Percentiles rank a stretch among this genome's conserved stretches.
phyloP scores from a whole-genome alignment of 2,329 filamentous ascomycete species.

The Knufia petricola region DNA sequence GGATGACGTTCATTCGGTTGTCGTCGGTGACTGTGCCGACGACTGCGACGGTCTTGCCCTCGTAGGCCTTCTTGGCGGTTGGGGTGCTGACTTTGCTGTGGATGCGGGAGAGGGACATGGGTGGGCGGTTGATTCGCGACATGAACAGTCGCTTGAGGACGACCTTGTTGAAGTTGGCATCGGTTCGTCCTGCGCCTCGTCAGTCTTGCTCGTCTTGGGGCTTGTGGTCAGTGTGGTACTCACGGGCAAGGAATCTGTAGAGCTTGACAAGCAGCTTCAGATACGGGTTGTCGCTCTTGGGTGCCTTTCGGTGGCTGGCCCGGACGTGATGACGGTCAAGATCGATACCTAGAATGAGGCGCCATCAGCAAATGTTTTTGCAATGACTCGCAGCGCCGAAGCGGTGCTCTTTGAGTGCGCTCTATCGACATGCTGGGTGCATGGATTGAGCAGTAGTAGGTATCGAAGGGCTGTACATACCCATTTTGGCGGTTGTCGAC shows the following conservation, averaged over 20 bases:
- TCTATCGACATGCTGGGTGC: constrained; percentile 7
- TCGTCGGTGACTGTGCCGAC: constrained; percentile 96
- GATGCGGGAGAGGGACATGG: constrained; percentile 89
- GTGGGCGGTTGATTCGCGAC: constrained; percentile 96
- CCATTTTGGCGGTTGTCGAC: constrained; percentile 21
- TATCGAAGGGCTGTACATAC: constrained; percentile 15
- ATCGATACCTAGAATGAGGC: constrained; percentile 40
- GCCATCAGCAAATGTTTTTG: constrained; percentile 10
- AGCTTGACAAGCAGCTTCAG: constrained; percentile 96
- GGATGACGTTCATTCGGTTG: constrained; percentile 81
- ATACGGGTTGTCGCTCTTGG: constrained; percentile 98
- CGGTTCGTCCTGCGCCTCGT: constrained; percentile 66
- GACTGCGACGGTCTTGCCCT: constrained; percentile 75
- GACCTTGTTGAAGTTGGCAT: constrained; percentile 97
- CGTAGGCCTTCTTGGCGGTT: constrained; percentile 46
- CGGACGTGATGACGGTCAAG: constrained; percentile 55
- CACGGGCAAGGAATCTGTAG: constrained; percentile 93
- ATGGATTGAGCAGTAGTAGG: constrained; percentile 10
- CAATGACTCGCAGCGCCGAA: constrained; percentile 10
- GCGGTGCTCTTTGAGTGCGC: constrained; percentile 9
- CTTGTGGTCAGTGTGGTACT: constrained; percentile 34
- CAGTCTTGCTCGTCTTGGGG: constrained; percentile 10
- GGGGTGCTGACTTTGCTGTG: constrained; percentile 47
- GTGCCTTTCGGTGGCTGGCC: constrained; percentile 74
- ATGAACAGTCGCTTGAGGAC: constrained; percentile 95